Base-by-base conservation (phyloP, 2,329 filamentous ascomycete species). In the Didymellaceae sp. region DNA sequence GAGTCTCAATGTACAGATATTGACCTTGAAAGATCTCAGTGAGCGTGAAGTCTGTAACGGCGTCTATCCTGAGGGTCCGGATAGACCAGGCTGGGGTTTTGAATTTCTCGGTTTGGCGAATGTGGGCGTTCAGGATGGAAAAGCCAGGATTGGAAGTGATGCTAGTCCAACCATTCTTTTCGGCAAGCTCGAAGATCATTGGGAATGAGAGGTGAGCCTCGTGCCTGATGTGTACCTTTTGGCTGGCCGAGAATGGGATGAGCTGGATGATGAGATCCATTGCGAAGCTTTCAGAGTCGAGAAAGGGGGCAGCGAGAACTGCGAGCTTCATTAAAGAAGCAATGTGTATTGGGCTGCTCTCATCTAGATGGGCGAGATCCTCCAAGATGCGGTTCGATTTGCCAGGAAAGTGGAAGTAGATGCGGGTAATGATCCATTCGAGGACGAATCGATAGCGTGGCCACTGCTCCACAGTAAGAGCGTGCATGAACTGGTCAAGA, bases 201-300 rank as follows among this genome's bases (percentile, higher is more conserved):
- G 75, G 79, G 45, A 77, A 74, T 9, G 73, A 76, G 72, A 75
- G 80, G 45, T 79, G 79, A 2, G 80, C 78, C 61, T 82, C 80
- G 49, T 82, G 79, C 6, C 80, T 73, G n/a, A 82, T 75, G 24
- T 77, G 75, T 1, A 81, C 75, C 53, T 81, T 82, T 4, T 77
- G 75, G 25, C 77, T 80, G 4, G 77, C 73, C 0, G 74, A 74
- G 14, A 78, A 72, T 0, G 74, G 69, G 2, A 76, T 71, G 13
- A 80, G 70, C 38, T 74, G 68, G 17, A 72, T 72, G 40, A 76
- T 72, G 7, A 80, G 65, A 11, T 68, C 57, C 4, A 69, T 42
- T 1, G 72, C 68, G 46, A 78, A 79, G 0, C 66, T 61, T 42
- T 75, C 70, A 0, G 67, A 65, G 17, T 72, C 61, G 2, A 73